phyloP scores from a whole-genome alignment of 768 basidiomycete species.

The Leccinum fibrillosum region DNA sequence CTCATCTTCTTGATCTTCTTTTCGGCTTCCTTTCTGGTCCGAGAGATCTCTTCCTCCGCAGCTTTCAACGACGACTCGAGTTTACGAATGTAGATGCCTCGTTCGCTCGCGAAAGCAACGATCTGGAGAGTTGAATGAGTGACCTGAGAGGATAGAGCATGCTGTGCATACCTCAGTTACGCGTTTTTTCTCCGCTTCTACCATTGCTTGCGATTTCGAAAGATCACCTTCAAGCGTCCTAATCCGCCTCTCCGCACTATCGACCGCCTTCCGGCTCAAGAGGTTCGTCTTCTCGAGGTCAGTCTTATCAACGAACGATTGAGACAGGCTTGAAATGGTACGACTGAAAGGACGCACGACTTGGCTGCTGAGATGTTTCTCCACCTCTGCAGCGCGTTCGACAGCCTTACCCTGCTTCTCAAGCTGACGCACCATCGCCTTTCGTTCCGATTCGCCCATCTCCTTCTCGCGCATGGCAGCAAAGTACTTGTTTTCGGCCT shows the following conservation, averaged over 20 bases:
- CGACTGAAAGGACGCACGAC: conserved; percentile 44
- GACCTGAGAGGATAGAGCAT: neutral
- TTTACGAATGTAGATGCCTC: conserved; percentile 21
- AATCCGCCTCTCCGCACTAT: conserved; percentile 26
- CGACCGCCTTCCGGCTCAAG: conserved; percentile 30
- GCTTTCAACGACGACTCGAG: conserved; percentile 17
- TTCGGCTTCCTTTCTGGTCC: conserved; percentile 50
- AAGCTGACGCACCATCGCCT: conserved; percentile 51
- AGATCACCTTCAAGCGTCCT: conserved; percentile 31
- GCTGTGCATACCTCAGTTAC: conserved; percentile 39
- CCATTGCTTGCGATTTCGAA: conserved; percentile 31
- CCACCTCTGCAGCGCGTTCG: conserved; percentile 61
- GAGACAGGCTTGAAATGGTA: no score
- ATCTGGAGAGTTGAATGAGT: conserved; percentile 22
- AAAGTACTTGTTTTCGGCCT: conserved; percentile 93
- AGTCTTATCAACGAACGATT: conserved; percentile 23
- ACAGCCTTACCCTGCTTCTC: conserved; percentile 63
- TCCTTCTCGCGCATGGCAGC: conserved; percentile 89
- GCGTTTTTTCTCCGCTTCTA: conserved; percentile 39
- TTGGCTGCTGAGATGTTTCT: conserved; percentile 56
- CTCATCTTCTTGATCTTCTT: conserved; percentile 46
- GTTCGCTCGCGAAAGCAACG: conserved; percentile 30
- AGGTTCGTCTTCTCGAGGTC: conserved; percentile 46
- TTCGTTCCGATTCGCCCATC: conserved; percentile 71
- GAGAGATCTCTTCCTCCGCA: conserved; percentile 46